Conservation (phyloP, 2,329 filamentous ascomycete species). For the Myotisia sp. region DNA sequence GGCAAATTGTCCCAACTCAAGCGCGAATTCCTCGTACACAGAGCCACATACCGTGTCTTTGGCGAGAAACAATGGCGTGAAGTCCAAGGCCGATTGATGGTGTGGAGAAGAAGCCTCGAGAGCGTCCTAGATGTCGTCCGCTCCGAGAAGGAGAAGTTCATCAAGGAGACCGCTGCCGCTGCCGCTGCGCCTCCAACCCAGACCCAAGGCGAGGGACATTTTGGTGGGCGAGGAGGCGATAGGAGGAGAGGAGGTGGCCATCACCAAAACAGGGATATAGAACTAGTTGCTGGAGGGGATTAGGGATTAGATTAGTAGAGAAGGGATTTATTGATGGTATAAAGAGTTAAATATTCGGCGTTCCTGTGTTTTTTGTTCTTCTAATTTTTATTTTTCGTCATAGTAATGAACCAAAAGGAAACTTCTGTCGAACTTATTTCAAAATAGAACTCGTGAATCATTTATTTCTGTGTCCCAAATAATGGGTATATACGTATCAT, state of each 20-base stretch:
- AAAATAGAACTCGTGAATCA: no score
- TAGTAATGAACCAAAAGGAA: no score
- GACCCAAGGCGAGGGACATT: conserved; percentile 18
- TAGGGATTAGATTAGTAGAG: conserved; percentile 14
- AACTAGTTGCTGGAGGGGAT: conserved; percentile 21
- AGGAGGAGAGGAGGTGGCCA: conserved; percentile 21
- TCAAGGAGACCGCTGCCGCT: conserved; percentile 54
- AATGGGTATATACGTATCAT: no score
- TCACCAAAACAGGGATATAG: conserved; percentile 24
- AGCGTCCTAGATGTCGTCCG: conserved; percentile 66
- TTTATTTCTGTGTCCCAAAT: no score
- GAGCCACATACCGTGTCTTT: conserved; percentile 91
- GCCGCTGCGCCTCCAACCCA: conserved; percentile 34
- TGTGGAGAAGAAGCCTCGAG: conserved; percentile 72
- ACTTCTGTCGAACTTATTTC: no score
- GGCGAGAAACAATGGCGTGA: conserved; percentile 97
- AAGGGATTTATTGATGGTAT: no score
- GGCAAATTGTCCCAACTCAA: conserved; percentile 90
- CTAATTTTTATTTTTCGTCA: no score
- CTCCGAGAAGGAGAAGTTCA: conserved; percentile 65
- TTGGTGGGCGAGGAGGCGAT: conserved; percentile 18
- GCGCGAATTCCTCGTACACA: conserved; percentile 86
- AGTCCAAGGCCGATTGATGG: conserved; percentile 76
- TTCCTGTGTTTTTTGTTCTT: no score
- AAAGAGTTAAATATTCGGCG: no score